Percentiles rank a stretch among this genome's conserved stretches.
phyloP scores from a whole-genome alignment of 768 basidiomycete species.

The Phylloporus arenicola region DNA sequence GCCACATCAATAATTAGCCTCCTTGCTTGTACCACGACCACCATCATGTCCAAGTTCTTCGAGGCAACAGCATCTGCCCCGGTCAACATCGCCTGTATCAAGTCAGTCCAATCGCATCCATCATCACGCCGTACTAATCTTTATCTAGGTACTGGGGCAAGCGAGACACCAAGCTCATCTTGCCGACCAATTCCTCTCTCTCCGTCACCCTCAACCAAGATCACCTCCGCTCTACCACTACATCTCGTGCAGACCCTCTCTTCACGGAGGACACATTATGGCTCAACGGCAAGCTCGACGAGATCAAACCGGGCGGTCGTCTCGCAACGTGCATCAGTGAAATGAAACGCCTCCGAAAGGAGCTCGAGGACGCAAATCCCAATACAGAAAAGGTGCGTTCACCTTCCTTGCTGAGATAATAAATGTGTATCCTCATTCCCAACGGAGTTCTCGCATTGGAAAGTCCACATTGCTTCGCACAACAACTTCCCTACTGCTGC shows the following conservation, averaged over 20 bases:
- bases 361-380: constrained; percentile 66
- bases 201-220: constrained; percentile 97
- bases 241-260: constrained; percentile 74
- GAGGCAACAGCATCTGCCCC: constrained; percentile 90
- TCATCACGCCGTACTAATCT: constrained; percentile 4
- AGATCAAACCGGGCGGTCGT: constrained; percentile 76
- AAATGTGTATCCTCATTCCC: not conserved
- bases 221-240: constrained; percentile 90
- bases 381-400: constrained; percentile 56
- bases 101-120: constrained; percentile 44
- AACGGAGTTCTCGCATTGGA: constrained; percentile 32
- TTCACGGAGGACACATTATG: constrained; percentile 80
- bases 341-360: constrained; percentile 71
- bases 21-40: constrained; percentile 8
- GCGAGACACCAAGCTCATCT: constrained; percentile 88
- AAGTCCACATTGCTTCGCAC: constrained; percentile 86
- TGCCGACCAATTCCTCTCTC: constrained; percentile 97
- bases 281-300: constrained; percentile 92
- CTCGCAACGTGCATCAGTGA: constrained; percentile 81
- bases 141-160: constrained; percentile 95
- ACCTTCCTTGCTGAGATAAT: not conserved
- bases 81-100: constrained; percentile 98
- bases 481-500: constrained; percentile 99
- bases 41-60: constrained; percentile 50
- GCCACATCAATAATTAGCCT: constrained; percentile 12